Evolutionary conservation across 352 stramenopile species (phyloP).

Genomic region (Globisporangium orthogonon): DNA sequence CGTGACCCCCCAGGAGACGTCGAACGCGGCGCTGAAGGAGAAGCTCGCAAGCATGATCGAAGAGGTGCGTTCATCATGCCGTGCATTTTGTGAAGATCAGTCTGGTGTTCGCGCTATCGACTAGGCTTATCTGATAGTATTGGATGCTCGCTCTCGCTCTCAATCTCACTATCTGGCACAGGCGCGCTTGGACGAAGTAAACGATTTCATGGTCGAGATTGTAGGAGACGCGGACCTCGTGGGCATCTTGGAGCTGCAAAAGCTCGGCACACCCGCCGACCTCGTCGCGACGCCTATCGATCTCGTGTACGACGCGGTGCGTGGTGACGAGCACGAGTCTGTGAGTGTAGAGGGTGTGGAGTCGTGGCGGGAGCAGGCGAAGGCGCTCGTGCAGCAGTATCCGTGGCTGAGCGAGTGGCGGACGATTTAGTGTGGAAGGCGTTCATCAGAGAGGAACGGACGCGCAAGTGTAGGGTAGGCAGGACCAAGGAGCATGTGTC

Average conservation of each 20-base stretch:
- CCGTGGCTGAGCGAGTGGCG: conserved; percentile 78
- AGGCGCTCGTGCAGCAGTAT: conserved; percentile 27
- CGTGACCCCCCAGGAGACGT: conserved; percentile 29
- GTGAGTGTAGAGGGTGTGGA: conserved; percentile 29
- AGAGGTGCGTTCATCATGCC: conserved; percentile 21
- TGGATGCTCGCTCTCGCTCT: not conserved
- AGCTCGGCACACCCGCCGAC: conserved; percentile 78
- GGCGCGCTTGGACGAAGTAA: conserved; percentile 71
- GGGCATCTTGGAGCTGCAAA: conserved; percentile 57
- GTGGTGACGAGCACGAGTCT: conserved; percentile 4
- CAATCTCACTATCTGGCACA: conserved; percentile 7
- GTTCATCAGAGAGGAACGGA: no score
- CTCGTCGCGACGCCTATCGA: conserved; percentile 61
- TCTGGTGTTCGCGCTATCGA: no score
- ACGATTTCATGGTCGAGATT: conserved; percentile 73
- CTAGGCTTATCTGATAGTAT: no score
- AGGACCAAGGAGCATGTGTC: no score
- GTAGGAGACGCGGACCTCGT: conserved; percentile 40
- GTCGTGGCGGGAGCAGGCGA: conserved; percentile 43
- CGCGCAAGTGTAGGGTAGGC: no score
- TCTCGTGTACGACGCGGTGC: conserved; percentile 45
- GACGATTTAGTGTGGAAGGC: conserved; percentile 34
- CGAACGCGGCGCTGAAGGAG: conserved; percentile 27
- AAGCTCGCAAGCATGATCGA: conserved; percentile 56
- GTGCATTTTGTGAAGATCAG: no score